These are phyloP conservation scores for Sclerotinia borealis DNA, from an alignment of 2,329 filamentous ascomycete genomes.

Conservation along the genomic window DNA sequence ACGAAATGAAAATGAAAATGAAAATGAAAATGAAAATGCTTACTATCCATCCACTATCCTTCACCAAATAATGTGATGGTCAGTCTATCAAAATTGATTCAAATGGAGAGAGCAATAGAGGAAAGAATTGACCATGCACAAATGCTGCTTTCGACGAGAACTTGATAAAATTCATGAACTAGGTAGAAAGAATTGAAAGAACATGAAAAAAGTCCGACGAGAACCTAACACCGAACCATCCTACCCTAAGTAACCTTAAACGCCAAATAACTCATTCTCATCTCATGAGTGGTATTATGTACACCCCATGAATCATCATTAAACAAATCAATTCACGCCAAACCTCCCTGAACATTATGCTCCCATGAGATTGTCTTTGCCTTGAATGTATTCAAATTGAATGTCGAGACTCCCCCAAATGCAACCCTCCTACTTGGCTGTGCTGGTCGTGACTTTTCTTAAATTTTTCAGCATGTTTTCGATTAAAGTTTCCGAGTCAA, in stretches of 20 bases:
- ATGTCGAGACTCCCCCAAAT: not conserved
- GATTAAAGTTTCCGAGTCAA: conserved; percentile 37
- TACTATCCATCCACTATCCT: not conserved
- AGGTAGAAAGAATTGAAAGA: not conserved
- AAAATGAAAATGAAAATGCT: not conserved
- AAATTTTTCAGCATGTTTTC: conserved; percentile 49
- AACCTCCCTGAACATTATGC: not conserved
- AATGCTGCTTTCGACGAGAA: not conserved
- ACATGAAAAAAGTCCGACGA: not conserved
- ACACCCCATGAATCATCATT: conserved; percentile 6
- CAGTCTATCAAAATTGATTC: not conserved
- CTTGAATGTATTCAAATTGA: not conserved
- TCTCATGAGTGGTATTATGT: conserved; percentile 9
- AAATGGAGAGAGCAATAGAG: not conserved
- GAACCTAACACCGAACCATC: not conserved
- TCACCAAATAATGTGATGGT: not conserved
- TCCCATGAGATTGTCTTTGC: not conserved
- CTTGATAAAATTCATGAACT: not conserved
- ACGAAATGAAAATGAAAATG: not conserved
- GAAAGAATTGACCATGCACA: not conserved
- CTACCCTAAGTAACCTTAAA: not conserved
- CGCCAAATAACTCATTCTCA: not conserved
- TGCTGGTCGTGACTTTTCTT: conserved; percentile 29
- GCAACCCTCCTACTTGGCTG: not conserved
- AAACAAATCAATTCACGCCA: not conserved